Evolutionary conservation across 1,139 yeast species (phyloP).

Genomic region (Pichiaceae sp.): DNA sequence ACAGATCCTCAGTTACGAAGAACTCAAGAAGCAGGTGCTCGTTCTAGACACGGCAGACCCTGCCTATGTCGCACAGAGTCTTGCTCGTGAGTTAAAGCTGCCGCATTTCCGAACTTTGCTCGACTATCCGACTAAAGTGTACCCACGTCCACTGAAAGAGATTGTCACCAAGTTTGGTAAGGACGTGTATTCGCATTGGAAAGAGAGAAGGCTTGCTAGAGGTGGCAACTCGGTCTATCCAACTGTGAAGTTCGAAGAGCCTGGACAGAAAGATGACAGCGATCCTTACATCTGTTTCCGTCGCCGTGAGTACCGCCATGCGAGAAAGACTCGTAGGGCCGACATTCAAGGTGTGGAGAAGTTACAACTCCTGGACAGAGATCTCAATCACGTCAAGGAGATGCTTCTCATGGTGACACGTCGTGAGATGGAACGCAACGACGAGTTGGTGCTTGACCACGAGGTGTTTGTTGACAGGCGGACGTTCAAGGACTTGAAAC

Average conservation of each 20-base stretch:
- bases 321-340: conserved; percentile 92
- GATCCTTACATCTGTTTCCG: conserved; percentile 96
- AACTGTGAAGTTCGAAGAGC: conserved; percentile 74
- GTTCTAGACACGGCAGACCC: conserved; percentile 24
- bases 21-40: conserved; percentile 43
- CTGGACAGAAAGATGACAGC: conserved; percentile 73
- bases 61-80: conserved; percentile 23
- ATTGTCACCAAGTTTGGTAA: conserved; percentile 60
- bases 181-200: conserved; percentile 77
- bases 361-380: conserved; percentile 63
- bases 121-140: conserved; percentile 29
- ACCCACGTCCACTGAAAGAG: conserved; percentile 39
- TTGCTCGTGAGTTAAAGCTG: conserved; percentile 26
- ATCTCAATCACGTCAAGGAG: conserved; percentile 69
- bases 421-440: conserved; percentile 60
- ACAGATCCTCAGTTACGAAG: conserved; percentile 64
- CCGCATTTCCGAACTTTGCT: conserved; percentile 32
- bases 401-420: conserved; percentile 63
- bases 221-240: conserved; percentile 72
- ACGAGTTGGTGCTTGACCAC: conserved; percentile 49
- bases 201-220: conserved; percentile 57
- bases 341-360: conserved; percentile 88
- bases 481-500: conserved; percentile 62
- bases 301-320: conserved; percentile 91
- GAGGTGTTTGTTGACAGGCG: conserved; percentile 65